phyloP scores from a whole-genome alignment of 2,329 filamentous ascomycete species.

The Colletotrichum lupini region DNA sequence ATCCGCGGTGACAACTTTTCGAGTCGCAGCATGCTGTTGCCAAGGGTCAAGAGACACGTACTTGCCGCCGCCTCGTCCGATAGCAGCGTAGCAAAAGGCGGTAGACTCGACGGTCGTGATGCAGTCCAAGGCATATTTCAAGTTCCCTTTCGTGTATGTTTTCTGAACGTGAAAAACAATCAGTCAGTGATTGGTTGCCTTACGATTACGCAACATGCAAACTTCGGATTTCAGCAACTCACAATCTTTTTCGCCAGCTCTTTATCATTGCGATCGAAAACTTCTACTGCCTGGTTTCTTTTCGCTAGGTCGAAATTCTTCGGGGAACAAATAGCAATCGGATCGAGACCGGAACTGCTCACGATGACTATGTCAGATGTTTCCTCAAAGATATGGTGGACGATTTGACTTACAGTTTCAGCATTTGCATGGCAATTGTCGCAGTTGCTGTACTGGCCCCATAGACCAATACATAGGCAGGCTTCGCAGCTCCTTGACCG shows the following conservation, averaged over 20 bases:
- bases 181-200: background rate
- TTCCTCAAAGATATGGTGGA: no score
- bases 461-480: slow-evolving; percentile 42
- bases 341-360: slow-evolving; percentile 35
- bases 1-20: slow-evolving; percentile 38
- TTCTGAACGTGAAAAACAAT: background rate
- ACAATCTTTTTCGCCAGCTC: background rate
- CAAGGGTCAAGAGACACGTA: slow-evolving; percentile 38
- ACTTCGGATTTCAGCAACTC: slow-evolving; percentile 7
- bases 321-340: slow-evolving; percentile 49
- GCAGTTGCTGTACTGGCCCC: slow-evolving; percentile 43
- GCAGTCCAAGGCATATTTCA: slow-evolving; percentile 51
- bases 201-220: slow-evolving; percentile 6
- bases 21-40: background rate
- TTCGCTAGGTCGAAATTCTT: slow-evolving; percentile 45
- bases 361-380: no score
- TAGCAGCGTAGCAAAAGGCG: slow-evolving; percentile 39
- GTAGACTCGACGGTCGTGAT: slow-evolving; percentile 43
- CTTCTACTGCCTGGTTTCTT: slow-evolving; percentile 45
- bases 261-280: slow-evolving; percentile 58
- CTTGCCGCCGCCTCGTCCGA: slow-evolving; percentile 38
- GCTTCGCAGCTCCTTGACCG: slow-evolving; percentile 29
- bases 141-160: slow-evolving; percentile 36
- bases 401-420: slow-evolving; percentile 43
- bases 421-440: slow-evolving; percentile 44